Percentiles rank a stretch among this genome's conserved stretches.
These are phyloP conservation scores for Xylariomycetidae sp. DNA, from an alignment of 2,329 filamentous ascomycete genomes.

Conservation along the genomic window DNA sequence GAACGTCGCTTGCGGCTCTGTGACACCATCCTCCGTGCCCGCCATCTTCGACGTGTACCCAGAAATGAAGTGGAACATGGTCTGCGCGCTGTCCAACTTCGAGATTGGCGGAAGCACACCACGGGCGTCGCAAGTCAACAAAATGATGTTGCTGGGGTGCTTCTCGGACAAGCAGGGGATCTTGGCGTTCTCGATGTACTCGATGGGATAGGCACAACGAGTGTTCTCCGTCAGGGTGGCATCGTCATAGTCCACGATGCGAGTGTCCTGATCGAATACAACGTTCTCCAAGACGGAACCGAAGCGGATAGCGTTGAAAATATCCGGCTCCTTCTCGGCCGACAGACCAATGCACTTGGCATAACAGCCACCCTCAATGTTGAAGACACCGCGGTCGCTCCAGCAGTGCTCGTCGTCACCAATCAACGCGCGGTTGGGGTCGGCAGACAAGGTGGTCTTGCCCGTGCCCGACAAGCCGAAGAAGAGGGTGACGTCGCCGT, in stretches of 20 bases:
- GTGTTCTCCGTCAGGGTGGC: slow-evolving; percentile 96
- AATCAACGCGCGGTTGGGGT: slow-evolving; percentile 92
- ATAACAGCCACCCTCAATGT: slow-evolving; percentile 99
- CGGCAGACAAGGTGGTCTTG: slow-evolving; percentile 96
- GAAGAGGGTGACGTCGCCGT: slow-evolving; percentile 97
- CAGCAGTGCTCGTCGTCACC: slow-evolving; percentile 99
- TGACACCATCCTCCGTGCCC: slow-evolving; percentile 93
- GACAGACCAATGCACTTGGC: slow-evolving; percentile 98
- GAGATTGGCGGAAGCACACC: slow-evolving; percentile 97
- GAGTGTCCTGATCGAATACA: slow-evolving; percentile 87
- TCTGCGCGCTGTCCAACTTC: slow-evolving; percentile 89
- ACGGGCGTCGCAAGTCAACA: slow-evolving; percentile 95
- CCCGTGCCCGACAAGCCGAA: slow-evolving; percentile 97
- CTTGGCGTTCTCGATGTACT: slow-evolving; percentile 98
- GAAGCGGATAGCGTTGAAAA: slow-evolving; percentile 91
- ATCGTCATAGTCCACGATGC: slow-evolving; percentile 94
- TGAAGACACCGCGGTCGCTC: slow-evolving; percentile 95
- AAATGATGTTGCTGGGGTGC: slow-evolving; percentile 95
- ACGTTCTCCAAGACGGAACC: slow-evolving; percentile 98
- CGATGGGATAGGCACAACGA: slow-evolving; percentile 95
- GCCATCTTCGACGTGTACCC: slow-evolving; percentile 99
- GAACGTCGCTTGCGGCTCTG: slow-evolving; percentile 97
- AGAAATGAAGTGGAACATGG: slow-evolving; percentile 99
- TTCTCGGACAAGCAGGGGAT: slow-evolving; percentile 84
- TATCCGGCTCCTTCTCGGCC: slow-evolving; percentile 98